phyloP scores from a whole-genome alignment of 2,329 filamentous ascomycete species.

The Aspergillus bombycis region DNA sequence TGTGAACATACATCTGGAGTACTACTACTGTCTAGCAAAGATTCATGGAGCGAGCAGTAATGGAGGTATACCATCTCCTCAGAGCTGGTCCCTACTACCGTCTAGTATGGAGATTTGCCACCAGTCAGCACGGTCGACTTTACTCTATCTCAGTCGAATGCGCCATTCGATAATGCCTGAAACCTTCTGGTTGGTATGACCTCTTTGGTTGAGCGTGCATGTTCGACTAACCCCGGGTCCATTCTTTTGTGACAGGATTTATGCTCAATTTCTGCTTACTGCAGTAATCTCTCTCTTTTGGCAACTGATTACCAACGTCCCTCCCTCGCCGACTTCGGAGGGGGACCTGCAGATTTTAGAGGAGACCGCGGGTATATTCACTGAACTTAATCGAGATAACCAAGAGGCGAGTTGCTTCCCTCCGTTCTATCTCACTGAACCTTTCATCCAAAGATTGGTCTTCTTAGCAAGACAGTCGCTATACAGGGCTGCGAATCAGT shows the following conservation, averaged over 20 bases:
- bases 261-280: conserved; percentile 27
- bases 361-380: conserved; percentile 18
- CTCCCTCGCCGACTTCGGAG: conserved; percentile 15
- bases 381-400: conserved; percentile 13
- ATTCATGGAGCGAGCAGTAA: conserved; percentile 26
- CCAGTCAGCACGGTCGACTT: conserved; percentile 25
- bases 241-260: conserved; percentile 19
- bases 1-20: conserved; percentile 29
- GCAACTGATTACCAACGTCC: conserved; percentile 22
- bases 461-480: conserved; percentile 28
- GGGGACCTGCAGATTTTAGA: conserved; percentile 24
- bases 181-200: conserved; percentile 27
- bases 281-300: conserved; percentile 26
- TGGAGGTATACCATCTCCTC: conserved; percentile 4
- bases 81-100: conserved; percentile 18
- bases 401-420: conserved; percentile 20
- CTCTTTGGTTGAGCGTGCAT: background rate
- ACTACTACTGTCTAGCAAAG: conserved; percentile 28
- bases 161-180: conserved; percentile 21
- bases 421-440: conserved; percentile 25
- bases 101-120: conserved; percentile 29
- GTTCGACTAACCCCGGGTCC: background rate
- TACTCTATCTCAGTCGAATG: conserved; percentile 26
- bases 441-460: conserved; percentile 23
- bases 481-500: background rate